These are phyloP conservation scores for Gossypium sturtianum DNA, from an alignment of 345 rosid species.

Conservation along the genomic window DNA sequence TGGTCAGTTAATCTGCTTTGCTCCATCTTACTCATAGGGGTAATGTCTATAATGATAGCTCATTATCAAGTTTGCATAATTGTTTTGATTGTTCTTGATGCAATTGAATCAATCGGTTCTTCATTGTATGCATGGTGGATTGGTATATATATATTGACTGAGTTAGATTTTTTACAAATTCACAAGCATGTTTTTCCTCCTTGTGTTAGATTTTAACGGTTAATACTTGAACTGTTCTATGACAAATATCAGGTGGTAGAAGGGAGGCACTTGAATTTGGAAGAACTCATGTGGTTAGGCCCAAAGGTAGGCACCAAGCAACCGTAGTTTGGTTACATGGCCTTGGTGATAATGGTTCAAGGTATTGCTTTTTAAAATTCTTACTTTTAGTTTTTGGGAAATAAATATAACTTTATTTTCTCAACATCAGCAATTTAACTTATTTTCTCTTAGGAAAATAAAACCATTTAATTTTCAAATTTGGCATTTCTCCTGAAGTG, in stretches of 20 bases:
- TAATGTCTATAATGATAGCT: background rate
- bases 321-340: conserved; percentile 98
- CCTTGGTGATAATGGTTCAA: conserved; percentile 95
- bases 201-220: background rate
- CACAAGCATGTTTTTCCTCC: background rate
- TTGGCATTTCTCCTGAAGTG: background rate
- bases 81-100: background rate
- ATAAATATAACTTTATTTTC: background rate
- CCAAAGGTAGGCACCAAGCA: conserved; percentile 96
- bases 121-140: background rate
- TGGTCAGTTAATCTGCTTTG: conserved; percentile 40
- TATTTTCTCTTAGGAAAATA: background rate
- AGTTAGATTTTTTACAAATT: background rate
- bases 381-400: background rate
- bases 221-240: background rate
- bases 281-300: conserved; percentile 85
- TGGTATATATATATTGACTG: background rate
- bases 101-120: background rate
- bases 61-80: background rate
- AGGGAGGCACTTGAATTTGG: conserved; percentile 71
- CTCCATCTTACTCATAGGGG: background rate
- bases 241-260: conserved; percentile 39
- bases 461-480: background rate
- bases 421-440: background rate
- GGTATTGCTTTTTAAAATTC: conserved; percentile 37